Evolutionary conservation across 768 basidiomycete species (phyloP), one percentile per base, ranked within the genome.

Genomic region (Leccinum sublutescens): DNA sequence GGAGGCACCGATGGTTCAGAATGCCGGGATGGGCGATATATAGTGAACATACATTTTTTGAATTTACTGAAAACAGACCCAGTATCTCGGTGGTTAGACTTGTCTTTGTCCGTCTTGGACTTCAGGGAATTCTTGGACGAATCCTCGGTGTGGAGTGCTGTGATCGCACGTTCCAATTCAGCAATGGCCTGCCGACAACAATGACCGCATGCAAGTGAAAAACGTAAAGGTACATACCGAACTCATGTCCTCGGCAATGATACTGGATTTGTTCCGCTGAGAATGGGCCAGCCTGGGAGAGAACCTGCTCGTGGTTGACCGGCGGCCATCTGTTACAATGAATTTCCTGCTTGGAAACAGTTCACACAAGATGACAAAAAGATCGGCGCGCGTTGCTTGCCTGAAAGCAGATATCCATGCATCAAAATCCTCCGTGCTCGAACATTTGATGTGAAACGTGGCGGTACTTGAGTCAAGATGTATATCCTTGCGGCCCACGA

Each of bases 361-460:
- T 73, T 64, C 67, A 59, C 60, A 59, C 56, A 43, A n/a, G 59
- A 64, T 56, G 51, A 34, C 43, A 47, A 55, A 57, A 52, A 31
- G 56, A 57, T 36, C 33, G 33, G 56, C 29, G 51, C 11, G 27
- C 6, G 15, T 54, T 55, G 34, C 72, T 72, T 64, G 88, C 90
- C 91, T 85, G 68, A 92, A 83, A 27, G 87, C 85, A 25, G 76
- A 62, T 82, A 89, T 88, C 91, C 91, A 93, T 51, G 68, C 75
- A 52, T 85, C 75, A 63, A 91, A 93, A 66, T 93, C 91, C 9
- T 85, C 82, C 17, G 74, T 73, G 50, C 76, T 85, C n/a, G 91
- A 73, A 69, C 89, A 91, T 72, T 87, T 89, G 62, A 93, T 82
- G 72, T 93, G 91, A 69, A 93, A 93, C 1, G 89, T 93, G 27